phyloP scores from a whole-genome alignment of 257 asterid genomes.

The Misopates orontium region DNA sequence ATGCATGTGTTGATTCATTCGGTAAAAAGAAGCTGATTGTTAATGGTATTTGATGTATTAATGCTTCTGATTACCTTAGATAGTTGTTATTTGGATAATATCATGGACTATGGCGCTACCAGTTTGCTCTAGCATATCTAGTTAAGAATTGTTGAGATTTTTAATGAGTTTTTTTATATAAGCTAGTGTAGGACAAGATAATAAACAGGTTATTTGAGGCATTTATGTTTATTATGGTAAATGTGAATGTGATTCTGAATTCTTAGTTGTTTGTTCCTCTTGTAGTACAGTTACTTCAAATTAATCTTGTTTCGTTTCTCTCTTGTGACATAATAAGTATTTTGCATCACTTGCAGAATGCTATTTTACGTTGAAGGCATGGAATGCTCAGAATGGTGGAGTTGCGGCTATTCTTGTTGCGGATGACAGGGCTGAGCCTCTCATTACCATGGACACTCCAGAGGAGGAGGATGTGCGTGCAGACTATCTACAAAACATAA shows the following conservation, averaged over 20 bases:
- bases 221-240: background rate
- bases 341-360: conserved; percentile 56
- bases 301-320: background rate
- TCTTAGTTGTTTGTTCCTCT: background rate
- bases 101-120: no score
- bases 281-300: background rate
- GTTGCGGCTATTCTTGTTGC: conserved; percentile 74
- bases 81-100: no score
- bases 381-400: conserved; percentile 75
- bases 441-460: conserved; percentile 75
- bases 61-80: no score
- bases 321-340: background rate
- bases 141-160: no score
- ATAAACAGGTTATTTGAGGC: no score
- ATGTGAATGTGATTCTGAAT: background rate
- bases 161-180: no score
- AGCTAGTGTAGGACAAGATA: no score
- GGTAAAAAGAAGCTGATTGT: no score
- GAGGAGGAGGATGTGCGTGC: conserved; percentile 53
- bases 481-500: conserved; percentile 57
- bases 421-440: conserved; percentile 58
- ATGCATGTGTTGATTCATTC: no score
- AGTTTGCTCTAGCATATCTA: no score
- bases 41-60: no score
- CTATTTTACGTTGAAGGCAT: conserved; percentile 73